Evolutionary conservation across 148 eudicot genomes (phyloP), one percentile per base, ranked within the genome.

Genomic region (Camellia sinensis): DNA sequence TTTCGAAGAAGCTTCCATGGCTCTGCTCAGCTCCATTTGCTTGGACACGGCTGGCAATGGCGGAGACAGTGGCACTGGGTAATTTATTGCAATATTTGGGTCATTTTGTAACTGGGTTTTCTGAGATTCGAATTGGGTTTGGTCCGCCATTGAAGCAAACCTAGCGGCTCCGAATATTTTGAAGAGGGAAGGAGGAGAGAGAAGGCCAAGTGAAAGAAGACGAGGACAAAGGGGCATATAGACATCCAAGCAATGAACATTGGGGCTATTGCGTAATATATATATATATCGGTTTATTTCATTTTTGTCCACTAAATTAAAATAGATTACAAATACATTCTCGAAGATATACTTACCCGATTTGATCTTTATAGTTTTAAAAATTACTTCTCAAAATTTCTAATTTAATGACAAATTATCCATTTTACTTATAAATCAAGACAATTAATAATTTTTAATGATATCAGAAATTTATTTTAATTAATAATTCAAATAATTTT

Each of bases 11-110:
- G 97, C 97, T 0, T 88, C 67, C 89, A 95, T 83, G 53, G 99
- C 97, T 83, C 99, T 89, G 68, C 70, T 82, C 19, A 93, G 89
- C 87, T 95, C 99, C 17, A 95, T 85, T 59, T 92, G 82, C 88
- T 95, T 95, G 29, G 99, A 95, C 61, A 90, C 80, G 70, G 81
- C 79, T 22, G 99, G 94, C 52, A 91, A 76, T 54, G 90, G 93
- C 5, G 97, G 99, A 17, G 98, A 93, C 60, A 95, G 76, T 78
- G 98, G 97, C 77, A 76, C 88, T 60, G 97, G 98, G 88, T 93
- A 94, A 46, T 65, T 71, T n/a, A 37, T 3, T 18, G 80, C 52
- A 48, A 37, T 61, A 68, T 80, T 60, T 4, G 84, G 85, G 82
- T 85, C 80, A 45, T 83, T 84, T 15, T 71, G 73, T 22, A 80